Percentiles rank a stretch among this genome's conserved stretches.
phyloP scores from a whole-genome alignment of 768 basidiomycete genomes.

The Astraeus odoratus region DNA sequence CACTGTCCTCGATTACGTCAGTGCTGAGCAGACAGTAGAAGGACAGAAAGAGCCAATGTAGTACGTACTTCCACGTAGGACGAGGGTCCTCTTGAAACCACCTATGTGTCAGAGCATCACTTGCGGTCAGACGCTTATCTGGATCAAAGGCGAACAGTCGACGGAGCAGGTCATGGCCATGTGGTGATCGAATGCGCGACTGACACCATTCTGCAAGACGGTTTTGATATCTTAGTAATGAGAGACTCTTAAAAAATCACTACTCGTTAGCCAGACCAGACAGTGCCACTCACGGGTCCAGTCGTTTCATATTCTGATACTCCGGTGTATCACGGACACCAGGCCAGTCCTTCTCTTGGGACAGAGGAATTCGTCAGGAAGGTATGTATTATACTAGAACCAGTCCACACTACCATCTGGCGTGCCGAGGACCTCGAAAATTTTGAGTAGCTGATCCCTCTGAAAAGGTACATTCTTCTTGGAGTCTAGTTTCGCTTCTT shows the following conservation, averaged over 20 bases:
- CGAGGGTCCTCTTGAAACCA: constrained; percentile 93
- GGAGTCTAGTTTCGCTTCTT: constrained; percentile 94
- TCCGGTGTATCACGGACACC: constrained; percentile 82
- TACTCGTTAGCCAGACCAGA: neutral
- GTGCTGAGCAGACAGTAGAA: no score
- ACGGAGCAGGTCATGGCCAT: constrained; percentile 79
- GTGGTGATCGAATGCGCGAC: constrained; percentile 47
- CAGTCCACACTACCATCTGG: constrained; percentile 53
- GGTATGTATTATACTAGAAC: constrained; percentile 1
- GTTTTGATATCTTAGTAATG: constrained; percentile 45
- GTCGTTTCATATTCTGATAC: constrained; percentile 71
- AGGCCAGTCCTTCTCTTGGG: constrained; percentile 83
- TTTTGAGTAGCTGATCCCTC: constrained; percentile 88
- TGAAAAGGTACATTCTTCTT: constrained; percentile 99
- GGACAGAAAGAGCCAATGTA: no score
- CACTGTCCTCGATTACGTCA: constrained; percentile 36
- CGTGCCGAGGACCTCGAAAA: constrained; percentile 92
- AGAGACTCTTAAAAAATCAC: constrained; percentile 1
- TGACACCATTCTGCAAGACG: constrained; percentile 74
- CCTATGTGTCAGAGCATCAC: constrained; percentile 71
- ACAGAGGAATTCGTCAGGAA: neutral
- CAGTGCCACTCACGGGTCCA: constrained; percentile 53
- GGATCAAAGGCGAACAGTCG: constrained; percentile 90
- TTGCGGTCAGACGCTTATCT: constrained; percentile 74
- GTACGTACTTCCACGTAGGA: constrained; percentile 75